These are phyloP conservation scores for Aspergillus ostianus DNA, from an alignment of 495 filamentous ascomycete species.

Conservation along the genomic window DNA sequence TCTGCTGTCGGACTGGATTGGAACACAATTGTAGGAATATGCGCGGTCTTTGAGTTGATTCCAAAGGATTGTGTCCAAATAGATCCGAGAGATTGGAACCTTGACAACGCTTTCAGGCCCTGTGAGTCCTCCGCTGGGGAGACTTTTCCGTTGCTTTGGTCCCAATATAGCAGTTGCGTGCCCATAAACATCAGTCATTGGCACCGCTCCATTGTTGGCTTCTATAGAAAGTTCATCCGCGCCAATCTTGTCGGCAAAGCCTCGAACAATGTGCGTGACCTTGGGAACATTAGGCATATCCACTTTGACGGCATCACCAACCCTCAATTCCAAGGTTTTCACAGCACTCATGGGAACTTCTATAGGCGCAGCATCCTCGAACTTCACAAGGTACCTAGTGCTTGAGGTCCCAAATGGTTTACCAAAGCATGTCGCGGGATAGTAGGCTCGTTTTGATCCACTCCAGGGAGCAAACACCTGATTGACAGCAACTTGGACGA, in stretches of 20 bases:
- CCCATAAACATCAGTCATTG: conserved; percentile 48
- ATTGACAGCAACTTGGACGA: conserved; percentile 36
- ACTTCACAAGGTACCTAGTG: conserved; percentile 44
- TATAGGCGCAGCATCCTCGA: conserved; percentile 43
- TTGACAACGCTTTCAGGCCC: conserved; percentile 35
- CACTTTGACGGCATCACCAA: conserved; percentile 53
- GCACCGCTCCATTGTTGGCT: conserved; percentile 26
- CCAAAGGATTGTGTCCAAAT: conserved; percentile 51
- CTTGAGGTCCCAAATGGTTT: conserved; percentile 37
- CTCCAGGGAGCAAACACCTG: conserved; percentile 53
- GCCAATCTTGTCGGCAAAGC: conserved; percentile 41
- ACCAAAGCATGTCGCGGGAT: conserved; percentile 50
- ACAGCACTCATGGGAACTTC: conserved; percentile 43
- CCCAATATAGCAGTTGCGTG: conserved; percentile 41
- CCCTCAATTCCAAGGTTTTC: conserved; percentile 46
- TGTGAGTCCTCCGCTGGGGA: conserved; percentile 32
- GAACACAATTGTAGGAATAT: conserved; percentile 31
- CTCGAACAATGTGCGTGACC: conserved; percentile 45
- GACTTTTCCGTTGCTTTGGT: conserved; percentile 47
- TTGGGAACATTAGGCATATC: conserved; percentile 47
- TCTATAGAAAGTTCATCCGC: conserved; percentile 31
- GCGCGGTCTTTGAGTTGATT: conserved; percentile 45
- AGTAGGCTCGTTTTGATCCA: conserved; percentile 48
- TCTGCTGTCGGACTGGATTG: conserved; percentile 21
- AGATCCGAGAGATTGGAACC: conserved; percentile 47